A percentile compares a stretch with the other conserved stretches of the same genome.
Conservation (phyloP, 2,329 filamentous ascomycete genomes). For the Geosmithia morbida region DNA sequence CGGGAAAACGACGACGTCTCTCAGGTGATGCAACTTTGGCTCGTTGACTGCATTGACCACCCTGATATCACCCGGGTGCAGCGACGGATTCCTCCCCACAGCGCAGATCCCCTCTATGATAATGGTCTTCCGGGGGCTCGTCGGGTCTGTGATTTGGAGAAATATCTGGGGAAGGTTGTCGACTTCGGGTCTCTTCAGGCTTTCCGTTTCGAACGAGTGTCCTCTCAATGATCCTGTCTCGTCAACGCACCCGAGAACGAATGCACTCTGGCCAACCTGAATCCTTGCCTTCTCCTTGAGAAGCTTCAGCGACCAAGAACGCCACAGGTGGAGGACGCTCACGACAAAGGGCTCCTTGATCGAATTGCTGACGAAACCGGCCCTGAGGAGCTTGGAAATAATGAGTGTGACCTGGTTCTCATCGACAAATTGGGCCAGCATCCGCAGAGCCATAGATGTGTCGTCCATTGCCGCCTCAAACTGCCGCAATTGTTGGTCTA, state of each 20-base stretch:
- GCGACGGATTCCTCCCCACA: constrained; percentile 80
- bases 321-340: constrained; percentile 71
- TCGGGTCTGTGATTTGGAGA: constrained; percentile 56
- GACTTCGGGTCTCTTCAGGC: constrained; percentile 24
- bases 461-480: constrained; percentile 59
- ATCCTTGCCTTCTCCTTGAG: constrained; percentile 90
- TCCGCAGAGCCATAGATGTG: constrained; percentile 44
- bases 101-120: constrained; percentile 67
- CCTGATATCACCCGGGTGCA: constrained; percentile 85
- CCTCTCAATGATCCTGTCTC: constrained; percentile 67
- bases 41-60: constrained; percentile 74
- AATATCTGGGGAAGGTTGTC: constrained; percentile 71
- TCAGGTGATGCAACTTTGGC: constrained; percentile 58
- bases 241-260: constrained; percentile 78
- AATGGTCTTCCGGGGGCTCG: constrained; percentile 34
- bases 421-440: constrained; percentile 67
- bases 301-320: constrained; percentile 75
- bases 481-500: constrained; percentile 50
- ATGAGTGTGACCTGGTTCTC: constrained; percentile 66
- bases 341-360: constrained; percentile 64
- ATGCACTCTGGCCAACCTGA: constrained; percentile 67
- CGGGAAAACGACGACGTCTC: constrained; percentile 78
- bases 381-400: constrained; percentile 61
- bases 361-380: constrained; percentile 58
- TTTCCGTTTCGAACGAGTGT: constrained; percentile 37